Base-by-base conservation (phyloP, 352 stramenopile genomes). In the Globisporangium emineosum region DNA sequence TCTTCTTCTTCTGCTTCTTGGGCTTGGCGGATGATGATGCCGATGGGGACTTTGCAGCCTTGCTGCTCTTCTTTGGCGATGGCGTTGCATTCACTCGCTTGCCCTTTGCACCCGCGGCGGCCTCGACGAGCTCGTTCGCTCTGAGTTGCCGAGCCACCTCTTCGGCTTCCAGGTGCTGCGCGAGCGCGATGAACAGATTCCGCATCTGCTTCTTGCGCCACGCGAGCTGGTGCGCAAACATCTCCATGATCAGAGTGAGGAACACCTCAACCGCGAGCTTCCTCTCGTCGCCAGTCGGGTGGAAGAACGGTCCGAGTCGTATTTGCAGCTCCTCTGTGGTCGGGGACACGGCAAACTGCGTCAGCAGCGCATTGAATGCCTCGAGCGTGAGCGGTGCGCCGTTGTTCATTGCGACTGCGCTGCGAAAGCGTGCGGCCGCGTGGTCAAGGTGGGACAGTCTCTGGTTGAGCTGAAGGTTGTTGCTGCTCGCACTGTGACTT, bases 181-280 rank as follows among this genome's bases (percentile, higher is more conserved):
- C 72, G 12, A 90, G 68, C 32, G 70, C 60, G 55, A 79, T 65
- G 61, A 88, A 90, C 17, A 90, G 65, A 0, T 61, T 55, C 0
- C 67, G 67, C 7, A 88, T 59, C 33, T 80, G 76, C 29, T 72
- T 68, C 27, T 75, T 77, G 1, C 76, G 74, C 77, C 78, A 89
- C 12, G 77, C 61, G 2, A 77, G 25, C 58, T 90, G 81, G 19
- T 72, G 68, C 3, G 62, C 61, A 62, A 81, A 90, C 50, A 69
- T 64, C 43, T 86, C 79, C 42, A 83, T 66, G 0, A 82, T 37
- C 0, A 90, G 58, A 4, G 73, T 66, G 5, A 88, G 67, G 29
- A 84, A 85, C 3, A 90, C 63, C 19, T 85, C 77, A 10, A 73
- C 42, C 2, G 78, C 60, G 19, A 90, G 54, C 45, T 89, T 87